Evolutionary conservation across 2,329 filamentous ascomycete species (phyloP).

Genomic region (Bipolaris victoriae): DNA sequence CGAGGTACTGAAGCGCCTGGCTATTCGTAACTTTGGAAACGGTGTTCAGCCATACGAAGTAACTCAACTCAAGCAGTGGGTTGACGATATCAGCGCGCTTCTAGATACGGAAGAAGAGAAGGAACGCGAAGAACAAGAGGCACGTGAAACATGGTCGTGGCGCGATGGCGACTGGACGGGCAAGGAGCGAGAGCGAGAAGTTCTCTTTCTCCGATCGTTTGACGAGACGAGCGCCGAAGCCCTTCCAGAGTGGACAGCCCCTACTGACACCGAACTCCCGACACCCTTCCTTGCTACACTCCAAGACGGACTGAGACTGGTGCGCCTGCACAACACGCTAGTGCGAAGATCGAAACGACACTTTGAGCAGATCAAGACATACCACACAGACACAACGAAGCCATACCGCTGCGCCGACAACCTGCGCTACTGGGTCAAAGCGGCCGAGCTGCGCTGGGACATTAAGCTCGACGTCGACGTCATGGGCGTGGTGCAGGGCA

Average conservation of each 20-base stretch:
- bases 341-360: constrained; percentile 83
- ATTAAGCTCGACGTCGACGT: constrained; percentile 82
- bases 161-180: constrained; percentile 75
- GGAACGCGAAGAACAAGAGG: constrained; percentile 73
- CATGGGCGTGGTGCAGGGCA: constrained; percentile 82
- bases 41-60: constrained; percentile 82
- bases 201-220: constrained; percentile 81
- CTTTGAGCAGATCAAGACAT: constrained; percentile 87
- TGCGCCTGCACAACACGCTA: constrained; percentile 87
- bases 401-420: constrained; percentile 95
- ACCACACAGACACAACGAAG: constrained; percentile 91
- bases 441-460: constrained; percentile 93
- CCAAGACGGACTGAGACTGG: constrained; percentile 78
- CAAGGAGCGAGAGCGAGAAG: constrained; percentile 77
- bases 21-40: constrained; percentile 81
- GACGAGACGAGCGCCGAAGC: constrained; percentile 59
- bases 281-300: constrained; percentile 77
- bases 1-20: constrained; percentile 91
- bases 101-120: constrained; percentile 77
- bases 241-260: constrained; percentile 70
- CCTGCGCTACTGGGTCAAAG: constrained; percentile 93
- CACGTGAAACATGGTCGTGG: constrained; percentile 82
- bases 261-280: constrained; percentile 63
- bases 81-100: constrained; percentile 76
- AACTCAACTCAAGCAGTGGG: constrained; percentile 77